Conservation (phyloP, 2,329 filamentous ascomycete species). For the Sporothrix curviconia region DNA sequence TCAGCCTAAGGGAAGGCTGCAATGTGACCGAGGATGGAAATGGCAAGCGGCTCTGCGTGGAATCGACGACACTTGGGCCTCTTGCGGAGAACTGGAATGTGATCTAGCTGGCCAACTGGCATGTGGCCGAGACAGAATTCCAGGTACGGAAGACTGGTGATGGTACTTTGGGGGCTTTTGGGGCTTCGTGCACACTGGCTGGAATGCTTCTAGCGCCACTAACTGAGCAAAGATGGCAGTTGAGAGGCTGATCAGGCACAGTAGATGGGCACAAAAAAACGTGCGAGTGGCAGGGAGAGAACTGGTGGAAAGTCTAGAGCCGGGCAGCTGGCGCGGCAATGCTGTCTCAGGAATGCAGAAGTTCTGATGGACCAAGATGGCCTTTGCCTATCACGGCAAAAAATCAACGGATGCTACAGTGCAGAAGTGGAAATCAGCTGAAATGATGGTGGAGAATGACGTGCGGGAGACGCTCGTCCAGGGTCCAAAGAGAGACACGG, state of each 20-base stretch:
- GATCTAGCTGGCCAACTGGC: background rate
- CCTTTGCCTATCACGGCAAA: too few relatives aligned
- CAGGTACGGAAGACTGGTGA: background rate
- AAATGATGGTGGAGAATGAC: background rate
- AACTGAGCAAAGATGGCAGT: background rate
- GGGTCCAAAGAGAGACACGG: background rate
- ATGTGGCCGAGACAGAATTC: constrained; percentile 4
- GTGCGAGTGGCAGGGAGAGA: constrained; percentile 4
- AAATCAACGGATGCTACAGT: background rate
- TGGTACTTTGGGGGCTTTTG: too few relatives aligned
- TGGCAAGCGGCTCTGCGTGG: background rate
- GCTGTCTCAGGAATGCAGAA: constrained; percentile 7
- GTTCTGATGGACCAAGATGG: too few relatives aligned
- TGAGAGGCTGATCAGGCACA: background rate
- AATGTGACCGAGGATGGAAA: too few relatives aligned
- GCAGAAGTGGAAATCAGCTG: too few relatives aligned
- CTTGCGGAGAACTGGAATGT: constrained; percentile 3
- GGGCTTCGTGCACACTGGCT: background rate
- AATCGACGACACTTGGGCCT: background rate
- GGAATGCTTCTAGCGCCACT: constrained; percentile 4
- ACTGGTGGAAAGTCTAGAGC: background rate
- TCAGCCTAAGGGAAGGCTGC: background rate
- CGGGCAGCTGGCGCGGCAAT: background rate
- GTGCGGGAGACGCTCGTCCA: background rate
- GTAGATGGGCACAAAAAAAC: background rate